Base-by-base conservation (phyloP, 2,329 filamentous ascomycete genomes). In the Penicillium rolfsii region DNA sequence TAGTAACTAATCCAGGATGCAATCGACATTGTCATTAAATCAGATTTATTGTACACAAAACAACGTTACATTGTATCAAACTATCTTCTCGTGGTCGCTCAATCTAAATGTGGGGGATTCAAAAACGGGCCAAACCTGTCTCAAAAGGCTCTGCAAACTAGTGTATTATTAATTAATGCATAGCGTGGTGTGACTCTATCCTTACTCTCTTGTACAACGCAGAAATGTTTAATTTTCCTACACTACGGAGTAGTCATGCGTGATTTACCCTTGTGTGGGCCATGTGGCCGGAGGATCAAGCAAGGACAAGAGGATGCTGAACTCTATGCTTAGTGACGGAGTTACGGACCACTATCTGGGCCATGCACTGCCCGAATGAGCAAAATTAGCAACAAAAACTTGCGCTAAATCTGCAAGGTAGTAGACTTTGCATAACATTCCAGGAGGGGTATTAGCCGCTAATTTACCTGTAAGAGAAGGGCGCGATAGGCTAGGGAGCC, bases 201-300 rank as follows among this genome's bases (percentile, higher is more conserved):
- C 19, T 43, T 43, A 22, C 19, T 43, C 40, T 11, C 40, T 22
- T 38, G 26, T 45, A 22, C 19, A 28, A 30, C 9, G 22, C 30
- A 53, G 16, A 40, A 56, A 35, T 16, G 43, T 52, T 38, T 41
- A 19, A 41, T 52, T 48, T 57, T 40, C 24, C 58, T 52, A 2
- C 7, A 48, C 19, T 22, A 22, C 19, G 19, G 19, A 22, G 19
- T 48, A 30, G 12, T 22, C 19, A n/a, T 38, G 52, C 38, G 45
- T 53, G 26, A 14, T 30, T 8, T 30, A 60, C 57, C 53, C 53
- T 30, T 52, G 58, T 12, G 22, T 22, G 11, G 12, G n/a, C 58
- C 58, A 60, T 53, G 49, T 60, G 58, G 58, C 24, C 45, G 24
- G 46, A 55, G 50, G 53, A 53, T 56, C 58, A 36, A 9, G 48